phyloP scores from a whole-genome alignment of 306 rosid genomes.

The Trifolium dubium region DNA sequence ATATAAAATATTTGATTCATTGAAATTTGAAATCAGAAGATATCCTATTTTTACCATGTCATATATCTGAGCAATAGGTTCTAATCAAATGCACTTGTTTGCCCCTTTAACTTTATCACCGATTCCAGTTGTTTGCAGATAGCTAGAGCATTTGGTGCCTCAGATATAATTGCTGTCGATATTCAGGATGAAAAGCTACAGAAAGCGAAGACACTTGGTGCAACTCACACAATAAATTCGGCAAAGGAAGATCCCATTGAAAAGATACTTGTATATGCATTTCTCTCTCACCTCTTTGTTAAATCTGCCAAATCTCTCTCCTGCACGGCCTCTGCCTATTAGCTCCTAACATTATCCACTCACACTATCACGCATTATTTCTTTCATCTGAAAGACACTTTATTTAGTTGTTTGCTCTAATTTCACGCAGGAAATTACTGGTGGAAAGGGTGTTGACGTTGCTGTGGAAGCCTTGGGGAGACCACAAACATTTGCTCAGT shows the following conservation, averaged over 20 bases:
- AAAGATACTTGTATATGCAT: conserved; percentile 68
- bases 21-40: conserved; percentile 6
- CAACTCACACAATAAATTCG: conserved; percentile 85
- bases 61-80: conserved; percentile 26
- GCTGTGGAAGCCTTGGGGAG: conserved; percentile 97
- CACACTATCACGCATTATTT: conserved; percentile 29
- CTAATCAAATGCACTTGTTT: conserved; percentile 31
- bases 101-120: conserved; percentile 38
- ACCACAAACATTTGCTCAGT: conserved; percentile 84
- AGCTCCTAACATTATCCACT: conserved; percentile 20
- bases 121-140: conserved; percentile 97
- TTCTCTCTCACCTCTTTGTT: conserved; percentile 42
- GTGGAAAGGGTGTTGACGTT: conserved; percentile 88
- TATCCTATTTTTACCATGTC: conserved; percentile 25
- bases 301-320: neutral
- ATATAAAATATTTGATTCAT: neutral
- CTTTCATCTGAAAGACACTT: conserved; percentile 14
- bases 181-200: conserved; percentile 82
- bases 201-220: conserved; percentile 86
- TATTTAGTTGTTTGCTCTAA: conserved; percentile 19
- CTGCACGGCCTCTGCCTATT: neutral
- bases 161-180: conserved; percentile 93
- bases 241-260: conserved; percentile 74
- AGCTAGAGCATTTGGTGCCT: conserved; percentile 97
- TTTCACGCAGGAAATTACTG: conserved; percentile 81